Percentiles rank a stretch among this genome's conserved stretches.
These are phyloP conservation scores for Coemansia sp. DNA, from an alignment of 192 early-diverging fungal species.

Conservation along the genomic window DNA sequence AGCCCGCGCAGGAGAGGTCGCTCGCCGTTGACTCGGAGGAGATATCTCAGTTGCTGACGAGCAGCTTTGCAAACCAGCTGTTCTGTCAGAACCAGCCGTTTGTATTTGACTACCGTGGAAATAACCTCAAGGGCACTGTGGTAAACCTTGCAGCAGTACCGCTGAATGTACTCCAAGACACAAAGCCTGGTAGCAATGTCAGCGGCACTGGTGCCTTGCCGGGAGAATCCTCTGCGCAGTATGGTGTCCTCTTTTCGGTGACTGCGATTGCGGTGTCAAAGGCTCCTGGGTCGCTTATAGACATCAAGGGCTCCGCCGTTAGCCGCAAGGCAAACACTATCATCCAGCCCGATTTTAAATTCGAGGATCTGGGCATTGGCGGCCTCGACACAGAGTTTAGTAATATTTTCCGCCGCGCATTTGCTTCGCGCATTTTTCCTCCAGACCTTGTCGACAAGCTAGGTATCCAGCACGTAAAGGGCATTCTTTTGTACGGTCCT, in stretches of 20 bases:
- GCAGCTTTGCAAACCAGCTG: slow-evolving; percentile 74
- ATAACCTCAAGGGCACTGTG: slow-evolving; percentile 58
- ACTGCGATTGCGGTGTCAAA: slow-evolving; percentile 71
- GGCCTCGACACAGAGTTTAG: slow-evolving; percentile 93
- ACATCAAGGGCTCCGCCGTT: slow-evolving; percentile 62
- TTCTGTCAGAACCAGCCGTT: slow-evolving; percentile 75
- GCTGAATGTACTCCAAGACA: slow-evolving; percentile 46
- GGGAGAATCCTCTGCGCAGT: slow-evolving; percentile 13
- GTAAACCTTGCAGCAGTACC: slow-evolving; percentile 45
- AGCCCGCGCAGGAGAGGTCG: slow-evolving; percentile 50
- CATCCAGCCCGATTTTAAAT: slow-evolving; percentile 93
- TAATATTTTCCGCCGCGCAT: slow-evolving; percentile 94
- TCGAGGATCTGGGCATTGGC: slow-evolving; percentile 97
- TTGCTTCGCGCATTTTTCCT: slow-evolving; percentile 96
- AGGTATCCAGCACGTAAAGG: slow-evolving; percentile 98
- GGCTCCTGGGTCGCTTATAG: slow-evolving; percentile 70
- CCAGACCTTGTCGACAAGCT: slow-evolving; percentile 88
- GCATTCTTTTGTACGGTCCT: slow-evolving; percentile 86
- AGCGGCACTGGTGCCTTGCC: neutral
- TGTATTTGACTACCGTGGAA: slow-evolving; percentile 81
- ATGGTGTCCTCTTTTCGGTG: slow-evolving; percentile 72
- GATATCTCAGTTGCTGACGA: slow-evolving; percentile 60
- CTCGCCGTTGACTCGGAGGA: slow-evolving; percentile 74
- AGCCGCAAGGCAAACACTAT: slow-evolving; percentile 70
- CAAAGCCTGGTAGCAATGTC: slow-evolving; percentile 16